Percentiles rank a stretch among this genome's conserved stretches.
Conservation (phyloP, 2,329 filamentous ascomycete genomes). For the Cadophora luteo-olivacea region DNA sequence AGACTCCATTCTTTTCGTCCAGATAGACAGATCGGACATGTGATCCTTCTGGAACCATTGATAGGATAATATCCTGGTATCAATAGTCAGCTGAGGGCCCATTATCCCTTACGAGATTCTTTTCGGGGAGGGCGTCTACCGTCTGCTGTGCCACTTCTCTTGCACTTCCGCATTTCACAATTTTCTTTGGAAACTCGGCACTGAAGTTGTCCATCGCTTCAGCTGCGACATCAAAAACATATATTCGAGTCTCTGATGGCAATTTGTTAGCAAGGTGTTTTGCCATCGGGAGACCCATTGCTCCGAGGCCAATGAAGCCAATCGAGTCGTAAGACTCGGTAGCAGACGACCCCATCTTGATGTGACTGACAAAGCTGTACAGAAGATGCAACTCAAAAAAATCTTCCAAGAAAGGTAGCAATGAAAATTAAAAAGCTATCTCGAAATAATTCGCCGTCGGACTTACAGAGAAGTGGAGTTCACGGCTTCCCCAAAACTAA, state of each 20-base stretch:
- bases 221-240: slow-evolving; percentile 66
- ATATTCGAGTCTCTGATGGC: slow-evolving; percentile 61
- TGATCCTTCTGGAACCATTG: slow-evolving; percentile 70
- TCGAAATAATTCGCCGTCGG: neutral
- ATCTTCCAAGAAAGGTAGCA: neutral
- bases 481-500: slow-evolving; percentile 5
- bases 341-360: slow-evolving; percentile 4
- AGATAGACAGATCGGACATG: slow-evolving; percentile 72
- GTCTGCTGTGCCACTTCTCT: slow-evolving; percentile 62
- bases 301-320: slow-evolving; percentile 51
- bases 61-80: slow-evolving; percentile 67
- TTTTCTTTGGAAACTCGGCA: slow-evolving; percentile 37
- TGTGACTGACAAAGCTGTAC: neutral
- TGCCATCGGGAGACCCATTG: slow-evolving; percentile 67
- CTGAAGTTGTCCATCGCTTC: slow-evolving; percentile 51
- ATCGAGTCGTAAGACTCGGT: neutral
- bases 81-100: neutral
- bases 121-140: neutral
- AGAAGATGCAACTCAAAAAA: neutral
- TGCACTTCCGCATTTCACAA: slow-evolving; percentile 60
- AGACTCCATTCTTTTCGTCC: slow-evolving; percentile 55
- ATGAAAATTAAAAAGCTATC: neutral
- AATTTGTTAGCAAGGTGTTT: slow-evolving; percentile 70
- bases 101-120: neutral
- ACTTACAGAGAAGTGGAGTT: neutral